Base-by-base conservation (phyloP, 1,284 basidiomycete genomes). In the Salmacisia buchloeana region DNA sequence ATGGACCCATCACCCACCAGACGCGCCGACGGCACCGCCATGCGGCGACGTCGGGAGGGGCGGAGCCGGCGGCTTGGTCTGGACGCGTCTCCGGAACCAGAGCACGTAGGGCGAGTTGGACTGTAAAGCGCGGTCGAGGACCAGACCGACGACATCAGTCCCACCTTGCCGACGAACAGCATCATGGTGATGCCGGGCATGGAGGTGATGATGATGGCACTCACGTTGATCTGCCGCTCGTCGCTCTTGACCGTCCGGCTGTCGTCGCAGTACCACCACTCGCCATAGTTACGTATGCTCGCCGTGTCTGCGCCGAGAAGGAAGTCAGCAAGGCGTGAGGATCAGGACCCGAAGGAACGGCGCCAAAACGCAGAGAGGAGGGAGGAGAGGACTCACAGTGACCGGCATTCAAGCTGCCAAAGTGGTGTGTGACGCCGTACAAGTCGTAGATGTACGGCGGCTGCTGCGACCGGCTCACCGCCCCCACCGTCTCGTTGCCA, bases 401-500 rank as follows among this genome's bases (percentile, higher is more conserved):
- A 2, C 78, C 78, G 21, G 76, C 74, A 38, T 70, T 77, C 25
- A 80, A 60, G 25, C 69, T 72, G 9, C 79, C 79, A 65, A 79
- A 80, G 63, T 80, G 79, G 63, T 80, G 78, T 60, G 80, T 81
- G 9, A 80, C 80, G 18, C 72, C 82, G 60, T 80, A 81, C 33
- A 83, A 72, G 54, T 82, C 82, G 67, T 83, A 83, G 33, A 80
- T 57, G 61, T 78, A 80, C n/a, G 80, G 77, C 5, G 71, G 77
- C 10, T 71, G 64, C 63, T 73, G 80, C 41, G 54, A 63, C 54
- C 63, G n/a, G 59, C 70, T 75, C 1, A 61, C 52, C 3, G 68
- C 63, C 34, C 45, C 41, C 12, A 36, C 15, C 25, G 25, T 31
- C n/a, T n/a, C n/a, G n/a, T n/a, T n/a, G n/a, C n/a, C n/a, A n/a